Conservation (phyloP, 2,329 filamentous ascomycete genomes). For the Fusarium oligoseptatum region DNA sequence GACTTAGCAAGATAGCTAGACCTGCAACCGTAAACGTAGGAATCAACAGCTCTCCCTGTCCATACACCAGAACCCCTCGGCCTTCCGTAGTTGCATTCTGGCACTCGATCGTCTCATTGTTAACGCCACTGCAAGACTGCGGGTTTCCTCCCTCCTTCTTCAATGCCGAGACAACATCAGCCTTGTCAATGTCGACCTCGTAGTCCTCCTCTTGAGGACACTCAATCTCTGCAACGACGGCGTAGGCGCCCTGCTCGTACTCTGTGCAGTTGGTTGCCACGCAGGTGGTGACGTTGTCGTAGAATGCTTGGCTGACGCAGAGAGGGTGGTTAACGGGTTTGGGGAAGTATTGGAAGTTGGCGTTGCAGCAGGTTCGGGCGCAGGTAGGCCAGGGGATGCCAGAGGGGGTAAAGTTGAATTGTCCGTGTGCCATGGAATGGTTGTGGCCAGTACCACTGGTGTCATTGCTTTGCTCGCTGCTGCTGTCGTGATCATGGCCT, state of each 20-base stretch:
- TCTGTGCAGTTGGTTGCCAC: not conserved
- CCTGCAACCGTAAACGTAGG: not conserved
- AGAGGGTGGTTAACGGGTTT: not conserved
- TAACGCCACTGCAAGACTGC: not conserved
- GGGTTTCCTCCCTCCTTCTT: not conserved
- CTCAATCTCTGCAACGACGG: not conserved
- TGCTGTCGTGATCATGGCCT: not conserved
- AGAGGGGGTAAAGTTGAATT: not conserved
- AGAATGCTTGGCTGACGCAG: not conserved
- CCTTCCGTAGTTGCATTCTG: not conserved
- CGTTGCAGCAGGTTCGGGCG: not conserved
- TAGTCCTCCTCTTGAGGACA: not conserved
- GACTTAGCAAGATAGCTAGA: not conserved
- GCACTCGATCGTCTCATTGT: not conserved
- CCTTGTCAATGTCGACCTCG: not conserved
- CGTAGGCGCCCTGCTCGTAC: not conserved
- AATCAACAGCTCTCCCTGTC: not conserved
- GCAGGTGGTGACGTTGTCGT: not conserved
- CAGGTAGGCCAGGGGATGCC: not conserved
- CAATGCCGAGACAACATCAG: not conserved
- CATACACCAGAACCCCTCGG: not conserved
- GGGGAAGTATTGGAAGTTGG: not conserved
- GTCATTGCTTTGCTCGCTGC: not conserved
- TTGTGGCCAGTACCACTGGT: not conserved
- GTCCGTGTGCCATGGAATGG: not conserved